These are phyloP conservation scores for Mycena citricolor DNA, from an alignment of 1,284 basidiomycete species.

Conservation along the genomic window DNA sequence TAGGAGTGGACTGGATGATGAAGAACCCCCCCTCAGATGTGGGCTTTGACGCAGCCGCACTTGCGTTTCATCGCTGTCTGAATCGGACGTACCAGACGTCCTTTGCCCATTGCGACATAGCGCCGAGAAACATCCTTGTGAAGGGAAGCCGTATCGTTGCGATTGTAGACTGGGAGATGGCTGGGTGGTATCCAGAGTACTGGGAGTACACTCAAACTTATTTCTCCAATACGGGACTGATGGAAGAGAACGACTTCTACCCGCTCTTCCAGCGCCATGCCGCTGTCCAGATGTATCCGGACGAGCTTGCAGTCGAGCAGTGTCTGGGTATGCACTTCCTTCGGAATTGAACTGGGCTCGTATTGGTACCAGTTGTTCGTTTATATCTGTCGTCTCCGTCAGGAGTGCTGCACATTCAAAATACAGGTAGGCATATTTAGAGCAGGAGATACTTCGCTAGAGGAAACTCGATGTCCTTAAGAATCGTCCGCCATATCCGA, in stretches of 20 bases:
- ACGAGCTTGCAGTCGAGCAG: slow-evolving; percentile 6
- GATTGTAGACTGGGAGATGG: slow-evolving; percentile 25
- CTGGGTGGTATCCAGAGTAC: slow-evolving; percentile 23
- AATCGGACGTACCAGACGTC: slow-evolving; percentile 1
- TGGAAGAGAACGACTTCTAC: slow-evolving; percentile 5
- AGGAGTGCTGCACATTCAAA: too few species aligned
- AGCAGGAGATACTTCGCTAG: too few species aligned
- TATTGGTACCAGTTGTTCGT: too few species aligned
- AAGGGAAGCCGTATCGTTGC: slow-evolving; percentile 13
- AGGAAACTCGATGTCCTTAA: too few species aligned
- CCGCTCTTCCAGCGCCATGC: slow-evolving; percentile 6
- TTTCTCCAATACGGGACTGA: slow-evolving; percentile 2
- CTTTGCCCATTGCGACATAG: slow-evolving; percentile 5
- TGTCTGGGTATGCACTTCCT: too few species aligned
- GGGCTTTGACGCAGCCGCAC: neutral
- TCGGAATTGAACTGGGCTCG: too few species aligned
- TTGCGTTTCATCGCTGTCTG: neutral
- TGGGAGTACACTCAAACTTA: slow-evolving; percentile 18
- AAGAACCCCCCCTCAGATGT: slow-evolving; percentile 2
- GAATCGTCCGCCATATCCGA: too few species aligned
- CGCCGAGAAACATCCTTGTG: slow-evolving; percentile 7
- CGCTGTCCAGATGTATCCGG: slow-evolving; percentile 6
- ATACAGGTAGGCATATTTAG: too few species aligned
- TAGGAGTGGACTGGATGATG: slow-evolving; percentile 3
- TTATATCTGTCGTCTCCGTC: too few species aligned